phyloP scores from a whole-genome alignment of 208 protist species.

The Phytomonas serpens region DNA sequence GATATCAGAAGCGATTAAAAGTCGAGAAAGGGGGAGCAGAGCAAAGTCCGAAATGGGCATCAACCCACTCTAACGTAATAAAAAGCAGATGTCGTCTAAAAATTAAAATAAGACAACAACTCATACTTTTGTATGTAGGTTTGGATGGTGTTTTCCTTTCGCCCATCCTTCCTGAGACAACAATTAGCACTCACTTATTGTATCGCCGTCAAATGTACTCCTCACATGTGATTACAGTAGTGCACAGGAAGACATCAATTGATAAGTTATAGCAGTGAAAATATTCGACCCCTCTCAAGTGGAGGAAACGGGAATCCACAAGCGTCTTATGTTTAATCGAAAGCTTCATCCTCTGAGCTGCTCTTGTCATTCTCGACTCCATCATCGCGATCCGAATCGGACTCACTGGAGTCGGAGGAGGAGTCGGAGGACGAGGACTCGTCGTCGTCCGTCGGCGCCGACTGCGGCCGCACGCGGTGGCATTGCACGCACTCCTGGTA shows the following conservation, averaged over 20 bases:
- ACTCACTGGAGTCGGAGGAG: too few species aligned
- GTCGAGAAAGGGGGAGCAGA: background rate
- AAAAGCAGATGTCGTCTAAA: background rate
- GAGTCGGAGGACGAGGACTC: conserved; percentile 2
- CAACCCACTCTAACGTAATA: background rate
- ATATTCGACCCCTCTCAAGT: too few species aligned
- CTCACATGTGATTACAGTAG: background rate
- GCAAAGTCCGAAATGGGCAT: background rate
- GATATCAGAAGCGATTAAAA: background rate
- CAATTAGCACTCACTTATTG: background rate
- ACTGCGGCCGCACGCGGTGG: conserved; percentile 31
- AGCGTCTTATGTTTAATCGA: background rate
- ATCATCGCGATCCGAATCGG: background rate
- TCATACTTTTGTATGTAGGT: background rate
- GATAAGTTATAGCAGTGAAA: too few species aligned
- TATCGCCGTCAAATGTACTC: background rate
- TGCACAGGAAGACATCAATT: too few species aligned
- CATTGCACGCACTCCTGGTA: conserved; percentile 77
- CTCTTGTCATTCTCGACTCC: background rate
- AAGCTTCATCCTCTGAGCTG: background rate
- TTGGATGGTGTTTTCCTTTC: background rate
- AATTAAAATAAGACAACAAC: background rate
- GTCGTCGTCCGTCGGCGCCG: conserved; percentile 13
- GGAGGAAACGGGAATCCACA: too few species aligned
- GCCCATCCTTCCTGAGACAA: background rate